Conservation (phyloP, 2,329 filamentous ascomycete species). For the Sclerotinia subarctica region DNA sequence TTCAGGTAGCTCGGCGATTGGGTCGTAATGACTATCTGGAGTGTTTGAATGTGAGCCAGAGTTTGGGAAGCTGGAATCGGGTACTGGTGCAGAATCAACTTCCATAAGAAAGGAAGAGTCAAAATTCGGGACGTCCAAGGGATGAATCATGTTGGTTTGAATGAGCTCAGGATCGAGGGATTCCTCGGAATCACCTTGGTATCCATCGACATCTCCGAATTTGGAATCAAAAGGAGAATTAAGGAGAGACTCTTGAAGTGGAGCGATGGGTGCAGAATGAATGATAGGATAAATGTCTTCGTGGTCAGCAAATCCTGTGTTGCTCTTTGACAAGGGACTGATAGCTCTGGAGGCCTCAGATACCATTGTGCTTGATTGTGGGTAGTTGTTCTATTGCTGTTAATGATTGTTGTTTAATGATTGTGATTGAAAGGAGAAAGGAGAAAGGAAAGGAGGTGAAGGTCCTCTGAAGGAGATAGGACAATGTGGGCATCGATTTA, state of each 20-base stretch:
- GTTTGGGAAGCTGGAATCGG: neutral
- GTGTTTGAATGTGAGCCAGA: neutral
- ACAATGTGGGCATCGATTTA: conserved; percentile 1
- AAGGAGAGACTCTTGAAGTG: neutral
- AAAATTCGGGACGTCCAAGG: neutral
- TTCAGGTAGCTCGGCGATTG: neutral
- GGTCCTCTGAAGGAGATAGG: neutral
- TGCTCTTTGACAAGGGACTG: neutral
- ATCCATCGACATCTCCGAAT: neutral
- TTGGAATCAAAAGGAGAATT: neutral
- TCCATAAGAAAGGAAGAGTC: neutral
- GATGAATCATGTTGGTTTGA: neutral
- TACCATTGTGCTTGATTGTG: neutral
- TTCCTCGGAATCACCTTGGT: neutral
- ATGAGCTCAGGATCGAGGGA: neutral
- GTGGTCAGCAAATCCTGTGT: neutral
- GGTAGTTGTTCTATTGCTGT: neutral
- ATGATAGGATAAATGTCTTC: neutral
- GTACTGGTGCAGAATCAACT: neutral
- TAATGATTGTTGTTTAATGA: conserved; percentile 5
- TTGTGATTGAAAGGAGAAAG: neutral
- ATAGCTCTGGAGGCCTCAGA: neutral
- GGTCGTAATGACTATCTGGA: neutral
- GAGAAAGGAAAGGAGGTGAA: neutral
- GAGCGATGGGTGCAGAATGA: neutral